These are phyloP conservation scores for Cladosporium sp. DNA, from an alignment of 2,329 filamentous ascomycete species.

Conservation along the genomic window DNA sequence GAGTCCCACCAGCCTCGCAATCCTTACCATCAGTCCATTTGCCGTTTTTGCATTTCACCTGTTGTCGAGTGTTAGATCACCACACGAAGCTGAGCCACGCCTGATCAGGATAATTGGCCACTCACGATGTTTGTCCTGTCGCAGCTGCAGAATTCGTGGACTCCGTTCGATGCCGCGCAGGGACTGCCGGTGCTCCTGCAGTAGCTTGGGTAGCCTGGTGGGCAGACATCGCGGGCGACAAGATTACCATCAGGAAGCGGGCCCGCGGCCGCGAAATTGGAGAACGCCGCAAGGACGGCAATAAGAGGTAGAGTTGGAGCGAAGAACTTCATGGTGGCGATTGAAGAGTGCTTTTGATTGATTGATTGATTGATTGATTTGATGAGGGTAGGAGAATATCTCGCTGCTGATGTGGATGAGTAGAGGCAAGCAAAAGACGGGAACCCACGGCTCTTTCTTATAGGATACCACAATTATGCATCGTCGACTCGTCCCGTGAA, in stretches of 20 bases:
- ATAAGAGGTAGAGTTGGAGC: neutral
- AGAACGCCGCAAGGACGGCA: neutral
- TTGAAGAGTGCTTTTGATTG: neutral
- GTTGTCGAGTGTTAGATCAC: neutral
- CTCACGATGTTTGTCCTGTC: constrained; percentile 13
- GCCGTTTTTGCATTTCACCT: constrained; percentile 3
- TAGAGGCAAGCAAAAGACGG: neutral
- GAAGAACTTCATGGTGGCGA: constrained; percentile 8
- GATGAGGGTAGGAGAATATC: neutral
- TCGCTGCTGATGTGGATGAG: neutral
- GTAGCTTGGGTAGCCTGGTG: neutral
- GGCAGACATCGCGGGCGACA: constrained; percentile 1
- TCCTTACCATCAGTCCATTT: constrained; percentile 7
- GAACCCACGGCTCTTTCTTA: neutral
- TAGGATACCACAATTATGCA: neutral
- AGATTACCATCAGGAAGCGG: neutral
- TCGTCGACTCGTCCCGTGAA: neutral
- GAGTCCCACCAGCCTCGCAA: neutral
- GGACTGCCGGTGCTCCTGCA: neutral
- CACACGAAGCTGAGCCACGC: no score
- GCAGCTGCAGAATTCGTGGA: constrained; percentile 12
- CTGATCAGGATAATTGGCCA: neutral
- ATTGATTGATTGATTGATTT: neutral
- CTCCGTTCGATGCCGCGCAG: neutral
- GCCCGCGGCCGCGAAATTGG: neutral